Evolutionary conservation across 2,329 filamentous ascomycete species (phyloP), one percentile per base, ranked within the genome.

Genomic region (Calonectria montana): DNA sequence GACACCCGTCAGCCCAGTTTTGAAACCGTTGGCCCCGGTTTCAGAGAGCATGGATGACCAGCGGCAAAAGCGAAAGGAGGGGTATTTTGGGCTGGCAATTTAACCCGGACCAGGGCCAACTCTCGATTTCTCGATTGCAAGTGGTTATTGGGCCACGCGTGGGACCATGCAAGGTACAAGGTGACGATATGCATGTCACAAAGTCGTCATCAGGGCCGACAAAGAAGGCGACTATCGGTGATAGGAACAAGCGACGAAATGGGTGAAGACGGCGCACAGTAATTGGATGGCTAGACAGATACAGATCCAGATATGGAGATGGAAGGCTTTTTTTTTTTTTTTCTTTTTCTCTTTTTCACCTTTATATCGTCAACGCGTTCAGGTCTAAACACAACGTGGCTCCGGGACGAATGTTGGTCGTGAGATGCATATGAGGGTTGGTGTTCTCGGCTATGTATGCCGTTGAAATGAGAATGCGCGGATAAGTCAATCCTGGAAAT

Each of bases 11-110:
- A 66, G 75, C 70, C 77, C 59, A 70, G 73, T 71, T 48, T 55
- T 78, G 77, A 78, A 78, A 78, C 77, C 70, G 62, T 48, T 53
- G 41, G 70, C 67, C 71, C 72, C 65, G 57, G 76, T 67, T 70
- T 68, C 66, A 57, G 62, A 68, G 47, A 64, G 73, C 71, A 63
- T 66, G 69, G 72, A 63, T 61, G 43, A 45, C 47, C 15, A 64
- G 27, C 45, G 53, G 45, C 10, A 53, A 53, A 41, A 65, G 35
- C n/a, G 29, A 39, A 43, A 64, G 25, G 67, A 47, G 35, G 53
- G 68, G 63, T 57, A 57, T 25, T 29, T 29, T 59, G 64, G 57
- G 62, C 55, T 21, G 55, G 47, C 55, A 71, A 67, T 71, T 67
- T 70, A 66, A 70, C 50, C 45, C 47, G 66, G 53, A 66, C 64